phyloP scores from a whole-genome alignment of 1,284 basidiomycete genomes.

The Golubevia sp. region DNA sequence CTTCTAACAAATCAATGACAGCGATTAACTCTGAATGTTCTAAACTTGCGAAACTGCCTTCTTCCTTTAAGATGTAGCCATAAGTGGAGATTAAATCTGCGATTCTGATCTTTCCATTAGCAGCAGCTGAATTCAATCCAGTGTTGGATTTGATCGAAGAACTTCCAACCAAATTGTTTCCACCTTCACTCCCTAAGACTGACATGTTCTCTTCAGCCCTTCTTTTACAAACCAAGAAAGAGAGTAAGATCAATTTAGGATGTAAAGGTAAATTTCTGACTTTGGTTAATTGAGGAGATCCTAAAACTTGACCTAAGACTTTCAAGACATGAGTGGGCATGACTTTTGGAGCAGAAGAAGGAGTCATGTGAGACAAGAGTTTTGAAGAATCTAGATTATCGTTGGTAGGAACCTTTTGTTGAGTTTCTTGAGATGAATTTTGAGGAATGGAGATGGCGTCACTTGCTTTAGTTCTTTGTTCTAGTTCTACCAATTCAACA shows the following conservation, averaged over 20 bases:
- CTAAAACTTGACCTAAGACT: slow-evolving; percentile 48
- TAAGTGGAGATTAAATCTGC: slow-evolving; percentile 47
- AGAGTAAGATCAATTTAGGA: slow-evolving; percentile 48
- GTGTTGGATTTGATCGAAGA: background rate
- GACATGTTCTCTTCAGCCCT: slow-evolving; percentile 22
- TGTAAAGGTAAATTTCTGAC: slow-evolving; percentile 49
- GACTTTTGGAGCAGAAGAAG: slow-evolving; percentile 29
- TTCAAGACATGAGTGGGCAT: slow-evolving; percentile 48
- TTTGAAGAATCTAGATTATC: slow-evolving; percentile 2
- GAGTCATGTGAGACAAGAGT: slow-evolving; percentile 29
- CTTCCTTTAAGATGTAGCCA: slow-evolving; percentile 28
- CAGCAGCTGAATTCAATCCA: background rate
- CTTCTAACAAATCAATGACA: slow-evolving; percentile 52
- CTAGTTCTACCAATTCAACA: slow-evolving; percentile 49
- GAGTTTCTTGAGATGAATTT: background rate
- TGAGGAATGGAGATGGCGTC: slow-evolving; percentile 3
- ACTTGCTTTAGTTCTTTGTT: slow-evolving; percentile 33
- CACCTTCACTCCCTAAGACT: slow-evolving; percentile 19
- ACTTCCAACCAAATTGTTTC: background rate
- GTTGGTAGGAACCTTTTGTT: slow-evolving; percentile 11
- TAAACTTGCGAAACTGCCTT: slow-evolving; percentile 33
- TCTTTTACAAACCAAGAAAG: slow-evolving; percentile 35
- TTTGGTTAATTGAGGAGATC: slow-evolving; percentile 41
- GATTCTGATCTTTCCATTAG: slow-evolving; percentile 15
- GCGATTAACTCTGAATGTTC: slow-evolving; percentile 49